Evolutionary conservation across 495 filamentous ascomycete genomes (phyloP), one percentile per base, ranked within the genome.

Genomic region (Hypoxylon perforatum): DNA sequence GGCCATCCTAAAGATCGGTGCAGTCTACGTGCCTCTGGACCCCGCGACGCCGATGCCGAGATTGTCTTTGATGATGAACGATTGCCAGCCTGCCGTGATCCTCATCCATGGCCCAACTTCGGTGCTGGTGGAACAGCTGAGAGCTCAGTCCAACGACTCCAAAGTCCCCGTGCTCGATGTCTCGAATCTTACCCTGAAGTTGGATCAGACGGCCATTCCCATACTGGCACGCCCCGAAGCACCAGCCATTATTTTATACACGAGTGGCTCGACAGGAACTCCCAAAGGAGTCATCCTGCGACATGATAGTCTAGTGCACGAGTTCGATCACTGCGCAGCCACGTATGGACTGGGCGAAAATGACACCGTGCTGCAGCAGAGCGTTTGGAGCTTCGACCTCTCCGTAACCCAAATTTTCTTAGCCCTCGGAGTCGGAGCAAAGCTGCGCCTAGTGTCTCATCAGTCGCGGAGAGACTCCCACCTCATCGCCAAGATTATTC

Each of bases 11-110:
- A 72, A 77, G 0, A 25, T 82, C 22, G 86, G 83, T 0, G 78
- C 67, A 1, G 61, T 80, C 1, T 88, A 86, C 61, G 67, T 88
- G 6, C 86, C 86, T 0, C 54, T 90, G 1, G 86, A 88, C 39
- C 58, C 73, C 0, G 57, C 73, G 6, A 73, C 70, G 5, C 66
- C 77, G 0, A 8, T 41, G 3, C 15, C 50, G 3, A 61, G 76
- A 11, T 70, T 79, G 3, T 14, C 33, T 0, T 11, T 19, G 1
- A 56, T 77, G 6, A n/a, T 56, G 0, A 15, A 65, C 0, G 62
- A 68, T 44, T 71, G 46, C 7, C 11, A 57, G 0, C 46, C 69
- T 1, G 17, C 15, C 3, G 47, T 42, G 1, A 10, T 85, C 1
- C 65, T 85, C 9, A 78, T 75, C 38, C 82, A 84, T 5, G 76